phyloP scores from a whole-genome alignment of 164 flowering plant species.

The Annona cherimola region DNA sequence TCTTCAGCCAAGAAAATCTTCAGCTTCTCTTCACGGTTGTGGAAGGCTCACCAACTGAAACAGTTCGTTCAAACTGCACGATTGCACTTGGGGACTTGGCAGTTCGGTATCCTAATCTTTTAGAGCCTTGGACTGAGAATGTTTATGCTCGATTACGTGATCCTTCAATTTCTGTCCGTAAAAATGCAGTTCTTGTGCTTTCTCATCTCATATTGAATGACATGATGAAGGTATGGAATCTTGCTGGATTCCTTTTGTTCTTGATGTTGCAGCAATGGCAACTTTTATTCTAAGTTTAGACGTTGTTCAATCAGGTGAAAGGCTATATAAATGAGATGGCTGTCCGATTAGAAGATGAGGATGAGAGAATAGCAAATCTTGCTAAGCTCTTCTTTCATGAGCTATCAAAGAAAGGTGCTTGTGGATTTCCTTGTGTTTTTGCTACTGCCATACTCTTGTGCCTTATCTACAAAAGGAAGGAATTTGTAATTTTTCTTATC shows the following conservation, averaged over 20 bases:
- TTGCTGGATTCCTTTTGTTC: slow-evolving; percentile 6
- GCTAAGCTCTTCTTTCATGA: slow-evolving; percentile 92
- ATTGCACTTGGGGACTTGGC: slow-evolving; percentile 94
- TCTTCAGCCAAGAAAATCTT: slow-evolving; percentile 81
- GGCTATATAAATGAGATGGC: slow-evolving; percentile 98
- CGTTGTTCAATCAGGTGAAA: slow-evolving; percentile 61
- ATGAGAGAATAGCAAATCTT: slow-evolving; percentile 86
- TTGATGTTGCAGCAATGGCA: slow-evolving; percentile 3
- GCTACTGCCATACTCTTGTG: slow-evolving; percentile 1
- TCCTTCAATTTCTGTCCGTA: slow-evolving; percentile 74
- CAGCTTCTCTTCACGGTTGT: slow-evolving; percentile 97
- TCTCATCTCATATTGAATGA: slow-evolving; percentile 97
- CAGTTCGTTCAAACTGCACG: slow-evolving; percentile 92
- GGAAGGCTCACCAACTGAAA: slow-evolving; percentile 80
- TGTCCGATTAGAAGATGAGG: slow-evolving; percentile 73
- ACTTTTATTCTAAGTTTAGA: background rate
- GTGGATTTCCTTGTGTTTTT: background rate
- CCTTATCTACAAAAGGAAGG: slow-evolving; percentile 1
- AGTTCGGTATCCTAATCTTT: slow-evolving; percentile 93
- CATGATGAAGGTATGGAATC: slow-evolving; percentile 89
- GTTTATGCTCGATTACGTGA: slow-evolving; percentile 87
- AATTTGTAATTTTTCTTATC: background rate
- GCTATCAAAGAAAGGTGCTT: slow-evolving; percentile 87
- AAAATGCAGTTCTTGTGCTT: slow-evolving; percentile 95
- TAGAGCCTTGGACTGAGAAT: slow-evolving; percentile 99